Conservation (phyloP, 495 filamentous ascomycete genomes). For the Talaromyces ruber region DNA sequence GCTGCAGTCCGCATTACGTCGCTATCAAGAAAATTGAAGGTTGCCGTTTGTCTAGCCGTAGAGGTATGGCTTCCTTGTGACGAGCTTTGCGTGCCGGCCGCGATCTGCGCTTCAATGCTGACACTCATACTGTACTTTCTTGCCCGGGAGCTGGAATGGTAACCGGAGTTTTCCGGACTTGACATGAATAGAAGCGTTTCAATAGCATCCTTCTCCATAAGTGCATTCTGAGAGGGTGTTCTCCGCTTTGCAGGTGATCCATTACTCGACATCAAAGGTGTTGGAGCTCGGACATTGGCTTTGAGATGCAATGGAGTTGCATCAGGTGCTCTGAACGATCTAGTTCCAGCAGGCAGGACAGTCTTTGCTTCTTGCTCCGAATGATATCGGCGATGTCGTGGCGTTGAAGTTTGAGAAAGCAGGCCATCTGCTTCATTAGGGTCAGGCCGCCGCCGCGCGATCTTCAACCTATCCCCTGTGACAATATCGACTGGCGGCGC, state of each 20-base stretch:
- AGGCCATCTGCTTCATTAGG: constrained; percentile 23
- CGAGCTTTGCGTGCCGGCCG: not conserved
- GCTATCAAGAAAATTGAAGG: constrained; percentile 4
- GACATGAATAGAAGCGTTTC: constrained; percentile 84
- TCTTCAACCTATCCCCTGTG: constrained; percentile 17
- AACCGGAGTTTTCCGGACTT: constrained; percentile 66
- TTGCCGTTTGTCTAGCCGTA: constrained; percentile 6
- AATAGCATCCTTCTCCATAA: constrained; percentile 78
- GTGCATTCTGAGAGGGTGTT: constrained; percentile 56
- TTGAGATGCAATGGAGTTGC: constrained; percentile 24
- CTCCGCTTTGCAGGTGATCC: constrained; percentile 25
- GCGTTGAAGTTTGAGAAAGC: constrained; percentile 14
- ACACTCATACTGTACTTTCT: constrained; percentile 15
- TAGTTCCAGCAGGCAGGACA: constrained; percentile 23
- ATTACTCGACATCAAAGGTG: constrained; percentile 15
- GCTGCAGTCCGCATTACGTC: not conserved
- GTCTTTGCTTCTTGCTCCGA: constrained; percentile 30
- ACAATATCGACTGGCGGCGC: constrained; percentile 53
- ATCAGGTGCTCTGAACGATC: constrained; percentile 22
- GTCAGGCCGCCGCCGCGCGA: constrained; percentile 29
- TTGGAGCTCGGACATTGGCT: constrained; percentile 2
- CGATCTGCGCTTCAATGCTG: constrained; percentile 25
- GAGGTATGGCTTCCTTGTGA: constrained; percentile 10
- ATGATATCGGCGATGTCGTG: constrained; percentile 27
- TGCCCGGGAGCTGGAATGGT: constrained; percentile 25